Conservation (phyloP, 352 stramenopile genomes). For the Pythium angustatum region DNA sequence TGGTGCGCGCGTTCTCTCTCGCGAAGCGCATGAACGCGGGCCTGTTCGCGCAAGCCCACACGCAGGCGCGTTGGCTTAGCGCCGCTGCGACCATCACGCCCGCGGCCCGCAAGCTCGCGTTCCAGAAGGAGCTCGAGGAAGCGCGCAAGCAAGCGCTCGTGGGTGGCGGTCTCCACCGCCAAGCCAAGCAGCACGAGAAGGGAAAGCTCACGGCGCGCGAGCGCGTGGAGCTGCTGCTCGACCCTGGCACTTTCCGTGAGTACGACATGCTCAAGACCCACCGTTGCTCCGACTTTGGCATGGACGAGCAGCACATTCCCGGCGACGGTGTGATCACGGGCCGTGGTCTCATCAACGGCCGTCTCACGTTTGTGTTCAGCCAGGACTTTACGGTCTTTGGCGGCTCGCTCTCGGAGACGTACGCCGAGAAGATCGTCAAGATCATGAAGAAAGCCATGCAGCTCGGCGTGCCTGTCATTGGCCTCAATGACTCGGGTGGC, state of each 20-base stretch:
- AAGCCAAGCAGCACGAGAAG: constrained; percentile 92
- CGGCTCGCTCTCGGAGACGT: constrained; percentile 94
- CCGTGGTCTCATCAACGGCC: constrained; percentile 94
- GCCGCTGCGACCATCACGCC: constrained; percentile 47
- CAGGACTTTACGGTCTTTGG: constrained; percentile 99
- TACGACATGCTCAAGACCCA: constrained; percentile 97
- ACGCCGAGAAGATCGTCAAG: constrained; percentile 99
- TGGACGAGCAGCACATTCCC: constrained; percentile 90
- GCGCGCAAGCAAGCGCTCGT: constrained; percentile 74
- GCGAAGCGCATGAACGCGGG: constrained; percentile 13
- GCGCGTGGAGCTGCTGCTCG: constrained; percentile 94
- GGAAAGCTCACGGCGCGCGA: constrained; percentile 98
- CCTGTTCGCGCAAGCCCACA: constrained; percentile 24
- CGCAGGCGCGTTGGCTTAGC: constrained; percentile 46
- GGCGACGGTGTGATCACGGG: constrained; percentile 97
- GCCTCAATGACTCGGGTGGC: constrained; percentile 97
- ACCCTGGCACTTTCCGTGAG: constrained; percentile 95
- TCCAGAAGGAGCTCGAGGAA: constrained; percentile 72
- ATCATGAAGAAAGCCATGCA: constrained; percentile 98
- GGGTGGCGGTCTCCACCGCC: constrained; percentile 84
- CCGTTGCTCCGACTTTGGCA: constrained; percentile 97
- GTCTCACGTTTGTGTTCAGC: constrained; percentile 96
- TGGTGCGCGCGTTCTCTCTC: constrained; percentile 25
- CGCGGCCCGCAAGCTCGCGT: constrained; percentile 65
- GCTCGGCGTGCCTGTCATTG: constrained; percentile 96